phyloP scores from a whole-genome alignment of 139 green algal species.

The Picochlorum costavermella region DNA sequence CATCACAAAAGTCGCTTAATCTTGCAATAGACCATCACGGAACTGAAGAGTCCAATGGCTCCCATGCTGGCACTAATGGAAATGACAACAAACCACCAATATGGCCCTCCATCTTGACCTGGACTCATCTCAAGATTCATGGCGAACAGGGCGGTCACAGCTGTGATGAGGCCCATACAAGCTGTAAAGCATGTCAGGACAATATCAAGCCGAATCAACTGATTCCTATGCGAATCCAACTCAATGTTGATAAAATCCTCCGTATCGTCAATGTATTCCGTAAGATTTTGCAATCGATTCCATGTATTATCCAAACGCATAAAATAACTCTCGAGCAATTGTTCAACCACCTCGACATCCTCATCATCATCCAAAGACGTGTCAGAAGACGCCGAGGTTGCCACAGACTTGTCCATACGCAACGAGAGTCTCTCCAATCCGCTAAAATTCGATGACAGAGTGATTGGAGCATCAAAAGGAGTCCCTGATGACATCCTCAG shows the following conservation, averaged over 20 bases:
- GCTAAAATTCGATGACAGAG: neutral
- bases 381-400: neutral
- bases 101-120: slow-evolving; percentile 7
- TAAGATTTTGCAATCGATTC: slow-evolving; percentile 67
- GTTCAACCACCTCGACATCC: slow-evolving; percentile 49
- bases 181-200: slow-evolving; percentile 75
- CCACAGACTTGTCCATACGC: neutral
- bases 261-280: slow-evolving; percentile 95
- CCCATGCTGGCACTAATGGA: neutral
- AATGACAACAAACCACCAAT: slow-evolving; percentile 21
- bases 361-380: slow-evolving; percentile 12
- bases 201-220: slow-evolving; percentile 72
- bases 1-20: slow-evolving; percentile 27
- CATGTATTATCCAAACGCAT: slow-evolving; percentile 60
- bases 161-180: slow-evolving; percentile 53
- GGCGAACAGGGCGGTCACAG: slow-evolving; percentile 77
- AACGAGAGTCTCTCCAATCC: neutral
- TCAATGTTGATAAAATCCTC: slow-evolving; percentile 96
- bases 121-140: slow-evolving; percentile 73
- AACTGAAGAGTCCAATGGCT: slow-evolving; percentile 15
- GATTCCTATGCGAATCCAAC: slow-evolving; percentile 82
- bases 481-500: neutral
- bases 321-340: slow-evolving; percentile 69
- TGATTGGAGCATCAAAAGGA: slow-evolving; percentile 15
- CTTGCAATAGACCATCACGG: slow-evolving; percentile 28